Percentiles rank a stretch among this genome's conserved stretches.
These are phyloP conservation scores for Pelargonium cotyledonis DNA, from an alignment of 441 rosid species.

Conservation along the genomic window DNA sequence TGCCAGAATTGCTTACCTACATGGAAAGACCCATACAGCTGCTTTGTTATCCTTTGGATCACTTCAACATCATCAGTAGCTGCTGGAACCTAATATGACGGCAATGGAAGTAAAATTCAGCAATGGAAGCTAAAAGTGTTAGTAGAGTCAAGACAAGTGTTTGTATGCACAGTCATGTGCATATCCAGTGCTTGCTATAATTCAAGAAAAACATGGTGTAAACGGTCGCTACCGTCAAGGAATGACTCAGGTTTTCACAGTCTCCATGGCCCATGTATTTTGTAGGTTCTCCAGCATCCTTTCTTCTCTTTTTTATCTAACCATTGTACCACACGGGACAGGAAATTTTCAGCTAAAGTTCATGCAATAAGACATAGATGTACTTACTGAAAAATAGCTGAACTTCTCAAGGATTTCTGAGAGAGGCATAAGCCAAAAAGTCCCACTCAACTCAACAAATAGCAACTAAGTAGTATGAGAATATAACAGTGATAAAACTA, in stretches of 20 bases:
- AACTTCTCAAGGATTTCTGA: not conserved
- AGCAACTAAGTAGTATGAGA: conserved; percentile 2
- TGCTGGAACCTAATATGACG: conserved; percentile 52
- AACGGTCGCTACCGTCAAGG: conserved; percentile 48
- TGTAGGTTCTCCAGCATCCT: conserved; percentile 69
- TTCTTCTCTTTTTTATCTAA: conserved; percentile 78
- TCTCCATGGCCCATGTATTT: conserved; percentile 92
- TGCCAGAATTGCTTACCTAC: conserved; percentile 40
- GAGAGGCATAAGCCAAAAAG: conserved; percentile 3
- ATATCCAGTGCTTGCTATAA: not conserved
- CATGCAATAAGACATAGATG: not conserved
- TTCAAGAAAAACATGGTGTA: conserved; percentile 9
- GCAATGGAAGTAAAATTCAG: not conserved
- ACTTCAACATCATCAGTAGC: conserved; percentile 76
- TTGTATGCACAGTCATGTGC: conserved; percentile 7
- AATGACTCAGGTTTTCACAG: conserved; percentile 85
- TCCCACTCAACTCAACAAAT: conserved; percentile 8
- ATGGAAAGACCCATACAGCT: conserved; percentile 68
- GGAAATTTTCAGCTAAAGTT: conserved; percentile 10
- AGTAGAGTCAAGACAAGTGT: not conserved
- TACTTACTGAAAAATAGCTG: not conserved
- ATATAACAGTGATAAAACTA: conserved; percentile 1
- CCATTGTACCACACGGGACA: conserved; percentile 16
- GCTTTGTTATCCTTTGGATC: conserved; percentile 70
- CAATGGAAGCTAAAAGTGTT: not conserved